Conservation (phyloP, 352 stramenopile genomes). For the Pythium chondricola region DNA sequence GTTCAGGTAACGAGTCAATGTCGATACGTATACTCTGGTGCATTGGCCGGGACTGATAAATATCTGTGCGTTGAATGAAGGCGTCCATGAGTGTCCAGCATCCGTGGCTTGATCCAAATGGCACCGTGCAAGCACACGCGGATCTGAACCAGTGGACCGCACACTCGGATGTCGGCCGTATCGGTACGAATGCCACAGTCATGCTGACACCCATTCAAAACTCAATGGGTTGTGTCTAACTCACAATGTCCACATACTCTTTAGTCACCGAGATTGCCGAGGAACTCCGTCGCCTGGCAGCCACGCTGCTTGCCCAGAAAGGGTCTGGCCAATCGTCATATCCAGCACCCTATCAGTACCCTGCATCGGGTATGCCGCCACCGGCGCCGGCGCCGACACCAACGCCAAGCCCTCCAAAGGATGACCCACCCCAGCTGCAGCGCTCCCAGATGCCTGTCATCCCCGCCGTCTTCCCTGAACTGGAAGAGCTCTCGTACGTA, state of each 20-base stretch:
- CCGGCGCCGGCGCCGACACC: conserved; percentile 22
- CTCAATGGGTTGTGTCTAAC: no score
- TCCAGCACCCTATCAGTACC: conserved; percentile 17
- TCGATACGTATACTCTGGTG: neutral
- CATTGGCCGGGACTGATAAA: no score
- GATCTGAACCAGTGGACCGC: conserved; percentile 79
- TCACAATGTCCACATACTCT: no score
- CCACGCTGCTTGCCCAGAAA: conserved; percentile 8
- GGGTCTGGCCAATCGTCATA: conserved; percentile 12
- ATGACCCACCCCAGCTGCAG: conserved; percentile 34
- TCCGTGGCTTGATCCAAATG: conserved; percentile 59
- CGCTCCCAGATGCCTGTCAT: conserved; percentile 73
- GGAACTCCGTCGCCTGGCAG: conserved; percentile 35
- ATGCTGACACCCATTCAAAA: no score
- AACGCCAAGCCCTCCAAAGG: conserved; percentile 26
- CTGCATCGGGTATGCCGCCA: conserved; percentile 9
- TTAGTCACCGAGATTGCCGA: conserved; percentile 65
- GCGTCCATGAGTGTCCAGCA: conserved; percentile 67
- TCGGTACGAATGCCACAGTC: no score
- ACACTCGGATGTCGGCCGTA: conserved; percentile 80
- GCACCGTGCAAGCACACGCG: conserved; percentile 61
- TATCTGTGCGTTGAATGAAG: no score
- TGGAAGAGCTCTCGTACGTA: conserved; percentile 75
- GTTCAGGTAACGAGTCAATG: conserved; percentile 32
- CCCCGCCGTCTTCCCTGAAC: conserved; percentile 59